Evolutionary conservation across 2,329 filamentous ascomycete genomes (phyloP).

Genomic region (Aspergillus uvarum): DNA sequence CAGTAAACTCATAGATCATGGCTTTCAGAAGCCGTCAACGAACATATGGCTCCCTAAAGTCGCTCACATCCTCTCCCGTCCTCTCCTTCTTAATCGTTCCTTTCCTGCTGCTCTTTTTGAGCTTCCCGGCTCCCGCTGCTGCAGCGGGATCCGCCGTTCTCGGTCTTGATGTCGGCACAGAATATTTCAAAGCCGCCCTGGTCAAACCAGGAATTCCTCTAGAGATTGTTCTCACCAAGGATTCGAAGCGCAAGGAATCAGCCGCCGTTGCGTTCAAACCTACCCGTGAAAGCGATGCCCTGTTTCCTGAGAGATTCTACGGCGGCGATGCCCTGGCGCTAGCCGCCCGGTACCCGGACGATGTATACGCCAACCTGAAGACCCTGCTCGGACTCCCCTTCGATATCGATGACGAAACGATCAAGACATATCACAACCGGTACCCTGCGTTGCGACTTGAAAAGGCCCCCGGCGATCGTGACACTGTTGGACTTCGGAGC

Average conservation of each 20-base stretch:
- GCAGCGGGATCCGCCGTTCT: slow-evolving; percentile 74
- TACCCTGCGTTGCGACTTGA: slow-evolving; percentile 77
- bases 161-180: slow-evolving; percentile 90
- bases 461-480: slow-evolving; percentile 51
- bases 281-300: slow-evolving; percentile 61
- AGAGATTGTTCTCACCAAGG: slow-evolving; percentile 96
- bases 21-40: slow-evolving; percentile 30
- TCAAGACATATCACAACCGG: slow-evolving; percentile 68
- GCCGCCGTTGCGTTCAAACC: slow-evolving; percentile 94
- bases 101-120: slow-evolving; percentile 52
- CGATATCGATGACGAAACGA: slow-evolving; percentile 47
- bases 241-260: slow-evolving; percentile 92
- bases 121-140: slow-evolving; percentile 57
- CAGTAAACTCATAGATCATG: slow-evolving; percentile 31
- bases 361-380: slow-evolving; percentile 95
- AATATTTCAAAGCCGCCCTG: slow-evolving; percentile 93
- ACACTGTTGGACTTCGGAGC: slow-evolving; percentile 81
- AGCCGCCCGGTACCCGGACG: slow-evolving; percentile 80
- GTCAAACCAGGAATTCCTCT: slow-evolving; percentile 97
- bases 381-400: slow-evolving; percentile 73
- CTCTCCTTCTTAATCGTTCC: slow-evolving; percentile 50
- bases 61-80: slow-evolving; percentile 29
- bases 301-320: slow-evolving; percentile 85
- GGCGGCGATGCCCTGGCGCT: slow-evolving; percentile 89
- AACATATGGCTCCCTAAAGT: slow-evolving; percentile 17